phyloP scores from a whole-genome alignment of 2,329 filamentous ascomycete species.

The Blumeriella jaapii region DNA sequence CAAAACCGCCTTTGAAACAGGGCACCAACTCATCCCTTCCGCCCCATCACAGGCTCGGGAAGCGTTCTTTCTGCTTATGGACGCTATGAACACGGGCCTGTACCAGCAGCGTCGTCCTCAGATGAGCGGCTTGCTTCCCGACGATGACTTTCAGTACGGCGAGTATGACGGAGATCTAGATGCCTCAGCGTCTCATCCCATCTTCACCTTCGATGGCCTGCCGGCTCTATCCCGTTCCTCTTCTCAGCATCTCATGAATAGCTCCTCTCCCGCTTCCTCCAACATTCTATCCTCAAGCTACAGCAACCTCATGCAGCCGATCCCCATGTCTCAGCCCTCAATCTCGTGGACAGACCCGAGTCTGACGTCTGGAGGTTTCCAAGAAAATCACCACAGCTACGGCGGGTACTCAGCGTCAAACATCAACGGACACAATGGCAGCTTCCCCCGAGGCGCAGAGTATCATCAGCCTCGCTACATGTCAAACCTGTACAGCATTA shows the following conservation, averaged over 20 bases:
- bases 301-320: constrained; percentile 12
- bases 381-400: constrained; percentile 13
- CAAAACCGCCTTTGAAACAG: constrained; percentile 16
- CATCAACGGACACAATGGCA: constrained; percentile 10
- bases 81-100: constrained; percentile 21
- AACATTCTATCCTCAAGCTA: constrained; percentile 13
- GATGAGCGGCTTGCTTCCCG: constrained; percentile 14
- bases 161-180: constrained; percentile 10
- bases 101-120: constrained; percentile 17
- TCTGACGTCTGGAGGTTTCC: constrained; percentile 9
- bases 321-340: constrained; percentile 13
- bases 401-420: constrained; percentile 16
- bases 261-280: constrained; percentile 8
- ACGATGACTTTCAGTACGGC: constrained; percentile 16
- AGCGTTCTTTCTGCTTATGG: constrained; percentile 3
- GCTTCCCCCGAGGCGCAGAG: constrained; percentile 5
- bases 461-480: constrained; percentile 7
- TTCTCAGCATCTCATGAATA: constrained; percentile 18
- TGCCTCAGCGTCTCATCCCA: constrained; percentile 11
- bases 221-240: constrained; percentile 17
- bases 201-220: constrained; percentile 21
- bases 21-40: constrained; percentile 15
- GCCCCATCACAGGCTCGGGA: constrained; percentile 17
- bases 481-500: constrained; percentile 4
- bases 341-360: constrained; percentile 13